Evolutionary conservation across 371 early-diverging fungal species (phyloP).

Genomic region (Enterospora canceri): DNA sequence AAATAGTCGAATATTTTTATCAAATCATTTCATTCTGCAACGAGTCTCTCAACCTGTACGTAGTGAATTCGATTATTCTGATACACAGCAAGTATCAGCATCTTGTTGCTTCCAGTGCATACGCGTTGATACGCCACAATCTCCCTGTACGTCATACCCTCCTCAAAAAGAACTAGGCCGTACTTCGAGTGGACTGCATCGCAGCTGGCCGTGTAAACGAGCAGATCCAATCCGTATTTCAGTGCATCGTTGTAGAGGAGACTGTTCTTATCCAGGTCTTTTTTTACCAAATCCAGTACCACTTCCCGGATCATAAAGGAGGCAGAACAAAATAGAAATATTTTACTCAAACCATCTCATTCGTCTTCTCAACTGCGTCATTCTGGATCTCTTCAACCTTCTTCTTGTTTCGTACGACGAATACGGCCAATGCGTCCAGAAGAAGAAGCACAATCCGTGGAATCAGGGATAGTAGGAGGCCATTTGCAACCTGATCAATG

Average conservation of each 20-base stretch:
- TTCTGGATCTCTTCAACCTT: neutral
- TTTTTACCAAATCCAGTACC: neutral
- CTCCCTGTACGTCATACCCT: conserved; percentile 12
- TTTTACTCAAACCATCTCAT: neutral
- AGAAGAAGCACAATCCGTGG: neutral
- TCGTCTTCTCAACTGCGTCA: neutral
- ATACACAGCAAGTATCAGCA: conserved; percentile 6
- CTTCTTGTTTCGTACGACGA: neutral
- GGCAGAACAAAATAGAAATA: too few relatives aligned
- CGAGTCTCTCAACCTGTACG: neutral
- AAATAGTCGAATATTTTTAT: neutral
- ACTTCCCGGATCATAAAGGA: neutral
- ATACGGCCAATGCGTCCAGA: neutral
- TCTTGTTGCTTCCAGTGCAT: conserved; percentile 11
- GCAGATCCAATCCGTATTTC: conserved; percentile 50
- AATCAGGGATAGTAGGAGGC: neutral
- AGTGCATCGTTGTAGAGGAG: conserved; percentile 42
- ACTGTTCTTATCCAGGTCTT: conserved; percentile 8
- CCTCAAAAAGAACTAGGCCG: conserved; percentile 20
- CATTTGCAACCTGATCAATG: neutral
- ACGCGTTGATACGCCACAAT: conserved; percentile 19
- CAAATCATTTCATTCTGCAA: neutral
- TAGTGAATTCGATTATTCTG: neutral
- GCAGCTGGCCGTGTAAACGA: conserved; percentile 42
- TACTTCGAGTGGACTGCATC: conserved; percentile 49